Evolutionary conservation across 1,284 basidiomycete genomes (phyloP).

Genomic region (Coniferiporia sulphurascens): DNA sequence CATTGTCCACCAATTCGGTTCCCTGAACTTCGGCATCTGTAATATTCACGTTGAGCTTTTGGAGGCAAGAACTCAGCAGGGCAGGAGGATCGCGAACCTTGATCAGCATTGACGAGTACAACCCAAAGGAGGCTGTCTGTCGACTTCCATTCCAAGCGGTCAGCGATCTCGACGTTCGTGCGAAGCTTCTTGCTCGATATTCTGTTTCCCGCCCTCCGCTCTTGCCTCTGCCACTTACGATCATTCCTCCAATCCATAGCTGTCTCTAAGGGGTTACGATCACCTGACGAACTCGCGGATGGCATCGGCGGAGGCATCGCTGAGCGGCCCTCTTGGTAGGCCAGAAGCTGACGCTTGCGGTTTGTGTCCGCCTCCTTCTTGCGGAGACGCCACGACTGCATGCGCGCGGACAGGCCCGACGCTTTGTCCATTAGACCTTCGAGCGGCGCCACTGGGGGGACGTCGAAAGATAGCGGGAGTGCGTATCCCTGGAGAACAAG

Average conservation of each 20-base stretch:
- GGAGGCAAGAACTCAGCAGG: not conserved
- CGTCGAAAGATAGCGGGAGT: not conserved
- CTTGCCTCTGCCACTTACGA: not conserved
- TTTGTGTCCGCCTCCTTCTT: not conserved
- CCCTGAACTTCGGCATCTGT: not conserved
- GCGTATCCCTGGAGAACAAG: not conserved
- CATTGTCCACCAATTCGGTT: not conserved
- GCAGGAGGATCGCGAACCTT: not conserved
- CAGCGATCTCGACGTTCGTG: slow-evolving; percentile 1
- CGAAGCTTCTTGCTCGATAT: not conserved
- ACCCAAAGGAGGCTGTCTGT: not conserved
- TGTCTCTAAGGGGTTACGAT: not conserved
- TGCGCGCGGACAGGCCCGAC: not conserved
- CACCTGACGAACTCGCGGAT: not conserved
- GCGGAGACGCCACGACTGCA: not conserved
- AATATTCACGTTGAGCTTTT: not conserved
- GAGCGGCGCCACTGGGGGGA: not conserved
- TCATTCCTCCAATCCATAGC: not conserved
- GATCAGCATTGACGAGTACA: not conserved
- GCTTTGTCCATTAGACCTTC: slow-evolving; percentile 3
- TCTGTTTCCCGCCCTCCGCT: not conserved
- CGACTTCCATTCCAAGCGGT: not conserved
- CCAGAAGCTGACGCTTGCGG: not conserved
- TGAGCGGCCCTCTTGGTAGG: slow-evolving; percentile 1
- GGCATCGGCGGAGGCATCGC: not conserved